Evolutionary conservation across 306 rosid genomes (phyloP).

Genomic region (Elaeagnus macrophylla): DNA sequence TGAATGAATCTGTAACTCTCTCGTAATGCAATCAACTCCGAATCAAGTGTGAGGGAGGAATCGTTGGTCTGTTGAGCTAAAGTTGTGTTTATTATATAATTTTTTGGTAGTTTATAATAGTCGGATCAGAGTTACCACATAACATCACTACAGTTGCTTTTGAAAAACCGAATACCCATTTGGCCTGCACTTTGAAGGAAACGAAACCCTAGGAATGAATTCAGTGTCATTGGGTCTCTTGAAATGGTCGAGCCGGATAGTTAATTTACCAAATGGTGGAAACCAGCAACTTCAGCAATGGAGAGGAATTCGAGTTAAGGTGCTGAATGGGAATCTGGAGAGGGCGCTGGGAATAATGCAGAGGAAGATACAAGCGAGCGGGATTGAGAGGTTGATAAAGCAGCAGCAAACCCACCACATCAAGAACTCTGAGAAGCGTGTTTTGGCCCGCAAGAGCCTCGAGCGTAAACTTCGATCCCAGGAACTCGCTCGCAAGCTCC

Average conservation of each 20-base stretch:
- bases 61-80: too few species aligned
- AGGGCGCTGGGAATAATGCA: slow-evolving; percentile 51
- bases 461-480: slow-evolving; percentile 52
- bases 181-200: too few species aligned
- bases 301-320: slow-evolving; percentile 74
- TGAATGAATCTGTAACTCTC: too few species aligned
- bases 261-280: slow-evolving; percentile 20
- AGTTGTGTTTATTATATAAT: too few species aligned
- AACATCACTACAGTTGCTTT: too few species aligned
- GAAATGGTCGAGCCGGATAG: slow-evolving; percentile 20
- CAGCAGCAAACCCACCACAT: slow-evolving; percentile 52
- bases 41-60: too few species aligned
- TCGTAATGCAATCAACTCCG: too few species aligned
- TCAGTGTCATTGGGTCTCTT: slow-evolving; percentile 36
- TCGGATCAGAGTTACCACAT: too few species aligned
- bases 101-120: too few species aligned
- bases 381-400: slow-evolving; percentile 80
- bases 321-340: slow-evolving; percentile 56
- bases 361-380: slow-evolving; percentile 73
- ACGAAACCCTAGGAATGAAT: slow-evolving; percentile 48
- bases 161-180: too few species aligned
- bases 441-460: slow-evolving; percentile 57
- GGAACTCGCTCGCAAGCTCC: slow-evolving; percentile 70
- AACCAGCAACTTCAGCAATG: slow-evolving; percentile 35
- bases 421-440: slow-evolving; percentile 87